Percentiles rank a stretch among this genome's conserved stretches.
phyloP scores from a whole-genome alignment of 169 alveolate genomes.

The Plasmodium ovale region DNA sequence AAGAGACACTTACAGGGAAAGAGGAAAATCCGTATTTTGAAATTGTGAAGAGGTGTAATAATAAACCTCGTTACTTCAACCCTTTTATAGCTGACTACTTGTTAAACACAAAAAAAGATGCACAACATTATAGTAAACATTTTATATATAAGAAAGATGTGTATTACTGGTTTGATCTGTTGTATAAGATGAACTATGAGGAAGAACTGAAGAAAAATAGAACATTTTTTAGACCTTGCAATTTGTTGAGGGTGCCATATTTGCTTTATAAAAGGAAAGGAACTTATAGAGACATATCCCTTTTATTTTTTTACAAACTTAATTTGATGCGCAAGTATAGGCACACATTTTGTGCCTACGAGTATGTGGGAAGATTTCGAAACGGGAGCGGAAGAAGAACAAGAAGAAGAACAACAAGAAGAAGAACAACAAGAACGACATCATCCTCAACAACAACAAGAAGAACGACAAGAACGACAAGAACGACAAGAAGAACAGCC shows the following conservation, averaged over 20 bases:
- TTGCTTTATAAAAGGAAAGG: conserved; percentile 24
- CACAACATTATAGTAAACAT: conserved; percentile 3
- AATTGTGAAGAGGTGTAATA: background rate
- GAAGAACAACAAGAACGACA: too few relatives aligned
- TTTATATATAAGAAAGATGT: conserved; percentile 27
- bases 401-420: too few relatives aligned
- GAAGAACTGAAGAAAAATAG: conserved; percentile 1
- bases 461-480: too few relatives aligned
- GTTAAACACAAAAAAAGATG: background rate
- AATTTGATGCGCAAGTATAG: conserved; percentile 13
- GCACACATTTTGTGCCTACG: conserved; percentile 5
- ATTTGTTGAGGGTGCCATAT: conserved; percentile 47
- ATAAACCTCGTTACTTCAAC: background rate
- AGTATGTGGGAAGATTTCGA: background rate
- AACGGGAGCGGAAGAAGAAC: background rate
- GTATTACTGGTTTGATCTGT: conserved; percentile 26
- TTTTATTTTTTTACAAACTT: conserved; percentile 33
- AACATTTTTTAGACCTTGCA: conserved; percentile 18
- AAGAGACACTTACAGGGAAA: background rate
- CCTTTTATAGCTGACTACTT: conserved; percentile 5
- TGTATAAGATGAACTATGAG: conserved; percentile 14
- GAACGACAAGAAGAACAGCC: too few relatives aligned
- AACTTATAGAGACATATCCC: background rate
- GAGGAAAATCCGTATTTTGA: background rate
- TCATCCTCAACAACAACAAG: too few relatives aligned